Evolutionary conservation across 1,284 basidiomycete species (phyloP), one percentile per base, ranked within the genome.

Genomic region (Rhodotorula sp.): DNA sequence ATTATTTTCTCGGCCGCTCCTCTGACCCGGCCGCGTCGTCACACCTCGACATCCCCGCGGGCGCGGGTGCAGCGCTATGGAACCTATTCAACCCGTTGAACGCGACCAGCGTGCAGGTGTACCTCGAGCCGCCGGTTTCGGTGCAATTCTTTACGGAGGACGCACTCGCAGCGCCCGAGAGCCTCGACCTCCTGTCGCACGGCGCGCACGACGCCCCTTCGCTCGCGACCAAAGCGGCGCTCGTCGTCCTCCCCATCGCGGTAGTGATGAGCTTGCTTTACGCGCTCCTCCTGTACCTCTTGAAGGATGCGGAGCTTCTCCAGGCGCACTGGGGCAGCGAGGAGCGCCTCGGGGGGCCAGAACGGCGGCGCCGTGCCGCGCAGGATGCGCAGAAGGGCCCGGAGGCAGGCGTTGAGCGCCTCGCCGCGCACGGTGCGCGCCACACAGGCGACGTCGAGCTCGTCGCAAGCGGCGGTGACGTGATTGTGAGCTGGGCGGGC

Each of bases 301-400:
- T 97, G 70, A 96, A 96, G 83, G 90, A 97, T 76, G 88, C 93
- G 1, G 94, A 98, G 72, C 86, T 94, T 3, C 86, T 97, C 25
- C 94, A 95, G 78, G 90, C 93, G 56, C 66, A 67, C 34, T 68
- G 66, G 66, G 70, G 70, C n/a, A 71, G 70, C 50, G 70, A 68
- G 15, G 70, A 67, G 21, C 66, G 70, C 8, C 53, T 71, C 39
- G 67, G 86, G 90, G 80, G 83, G 86, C 60, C 66, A 82, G 84
- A 22, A 86, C 87, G 63, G 53, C 67, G 70, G 65, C 53, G 19
- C n/a, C 34, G 34, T 21, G n/a, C 21, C 34, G 8, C 37, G 34
- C 37, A 22, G 44, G 39, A 48, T 9, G 37, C 10, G 36, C 51
- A 58, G 34, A 60, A 37, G 50, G 46, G 51, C 21, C 36, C 57